Evolutionary conservation across 2,329 filamentous ascomycete genomes (phyloP), one percentile per base, ranked within the genome.

Genomic region (Aspergillus luchuensis): DNA sequence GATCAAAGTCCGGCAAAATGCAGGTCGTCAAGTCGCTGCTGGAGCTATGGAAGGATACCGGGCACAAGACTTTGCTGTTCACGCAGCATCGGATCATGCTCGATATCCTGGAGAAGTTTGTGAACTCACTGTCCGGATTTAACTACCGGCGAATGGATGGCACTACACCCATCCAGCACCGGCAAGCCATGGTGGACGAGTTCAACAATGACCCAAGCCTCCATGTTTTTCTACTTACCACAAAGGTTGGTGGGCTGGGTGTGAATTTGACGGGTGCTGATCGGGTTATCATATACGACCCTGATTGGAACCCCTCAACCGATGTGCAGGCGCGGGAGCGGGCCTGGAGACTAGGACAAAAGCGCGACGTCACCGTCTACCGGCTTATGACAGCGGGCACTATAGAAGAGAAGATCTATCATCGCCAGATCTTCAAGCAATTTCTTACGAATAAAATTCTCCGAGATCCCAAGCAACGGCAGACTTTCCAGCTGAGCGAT

Each of bases 401-500:
- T 0, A 99, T 99, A 23, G 95, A 99, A 73, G 95, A 99, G 76
- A 99, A 99, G 80, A 99, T 99, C 30, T 99, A 98, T 65, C 94
- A 99, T 75, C 90, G 96, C 15, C 95, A 99, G 72, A 95, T 99
- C 54, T 99, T 96, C 82, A 99, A 99, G 76, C 94, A 98, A 69
- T 97, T 98, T 72, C 83, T 99, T 63, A 95, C 92, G 3, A 97
- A 98, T 79, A 98, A 98, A 75, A 93, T 99, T 6, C 77, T 99
- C 54, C 93, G 91, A 68, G 94, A 99, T 69, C 92, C 95, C 0
- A 97, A 96, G 71, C 93, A 98, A 75, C 88, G 91, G 21, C 91
- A 95, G 66, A 92, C 90, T 0, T 97, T 98, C 74, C 91, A 96
- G 60, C 83, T 96, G 69, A 90, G 89, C 60, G 93, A 98, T 70